phyloP scores from a whole-genome alignment of 768 basidiomycete genomes.

The Boletus huronensis region DNA sequence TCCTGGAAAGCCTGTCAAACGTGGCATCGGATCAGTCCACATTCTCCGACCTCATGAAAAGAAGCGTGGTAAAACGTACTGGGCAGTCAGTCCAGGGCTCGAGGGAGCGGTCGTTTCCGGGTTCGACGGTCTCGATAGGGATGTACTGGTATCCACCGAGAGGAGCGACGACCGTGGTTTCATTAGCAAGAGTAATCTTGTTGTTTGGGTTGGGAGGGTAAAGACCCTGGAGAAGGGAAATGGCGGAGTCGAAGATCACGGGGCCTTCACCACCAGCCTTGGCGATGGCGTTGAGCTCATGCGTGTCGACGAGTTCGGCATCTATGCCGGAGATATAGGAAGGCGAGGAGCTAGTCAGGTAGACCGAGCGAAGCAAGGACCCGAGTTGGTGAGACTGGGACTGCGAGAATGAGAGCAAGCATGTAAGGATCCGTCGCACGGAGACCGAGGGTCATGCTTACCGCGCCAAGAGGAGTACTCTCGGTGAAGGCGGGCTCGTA shows the following conservation, averaged over 20 bases:
- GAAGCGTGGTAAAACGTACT: conserved; percentile 29
- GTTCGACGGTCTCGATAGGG: conserved; percentile 86
- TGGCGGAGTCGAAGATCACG: conserved; percentile 84
- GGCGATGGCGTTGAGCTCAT: conserved; percentile 69
- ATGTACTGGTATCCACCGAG: conserved; percentile 85
- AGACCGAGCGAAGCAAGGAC: conserved; percentile 55
- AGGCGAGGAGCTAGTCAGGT: conserved; percentile 62
- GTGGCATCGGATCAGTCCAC: conserved; percentile 11
- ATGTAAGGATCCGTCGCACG: background rate
- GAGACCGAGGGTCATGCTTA: conserved; percentile 28
- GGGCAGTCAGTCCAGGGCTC: conserved; percentile 75
- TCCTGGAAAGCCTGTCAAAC: conserved; percentile 54
- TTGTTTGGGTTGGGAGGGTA: conserved; percentile 78
- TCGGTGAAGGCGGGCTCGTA: conserved; percentile 61
- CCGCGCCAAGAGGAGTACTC: conserved; percentile 76
- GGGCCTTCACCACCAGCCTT: conserved; percentile 83
- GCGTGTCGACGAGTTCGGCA: conserved; percentile 67
- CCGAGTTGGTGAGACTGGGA: conserved; percentile 68
- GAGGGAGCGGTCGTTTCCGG: conserved; percentile 75
- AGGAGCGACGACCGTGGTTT: conserved; percentile 65
- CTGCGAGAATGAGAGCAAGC: conserved; percentile 32
- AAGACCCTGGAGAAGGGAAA: conserved; percentile 80
- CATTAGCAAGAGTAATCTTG: conserved; percentile 76
- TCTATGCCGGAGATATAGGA: conserved; percentile 67
- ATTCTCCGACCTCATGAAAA: background rate